phyloP scores from a whole-genome alignment of 129 eudicot species.

The Logfia minima region DNA sequence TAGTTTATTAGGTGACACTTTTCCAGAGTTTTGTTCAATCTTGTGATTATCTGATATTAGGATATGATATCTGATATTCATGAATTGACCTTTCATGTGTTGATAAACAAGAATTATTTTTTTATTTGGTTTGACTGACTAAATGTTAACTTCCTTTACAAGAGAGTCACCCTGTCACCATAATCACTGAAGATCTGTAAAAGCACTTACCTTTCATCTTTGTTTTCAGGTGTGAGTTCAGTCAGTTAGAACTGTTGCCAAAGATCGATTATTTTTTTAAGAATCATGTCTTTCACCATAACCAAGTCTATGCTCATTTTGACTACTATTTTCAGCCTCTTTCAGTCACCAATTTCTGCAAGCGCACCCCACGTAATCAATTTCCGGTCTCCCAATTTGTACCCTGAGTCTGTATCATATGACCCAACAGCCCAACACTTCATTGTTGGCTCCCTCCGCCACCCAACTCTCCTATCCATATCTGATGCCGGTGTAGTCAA shows the following conservation, averaged over 20 bases:
- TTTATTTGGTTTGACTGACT: neutral
- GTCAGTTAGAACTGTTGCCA: neutral
- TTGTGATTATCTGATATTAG: neutral
- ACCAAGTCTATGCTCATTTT: conserved; percentile 29
- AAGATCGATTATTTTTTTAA: neutral
- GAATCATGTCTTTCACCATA: conserved; percentile 33
- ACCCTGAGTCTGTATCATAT: conserved; percentile 70
- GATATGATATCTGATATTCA: neutral
- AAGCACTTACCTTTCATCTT: conserved; percentile 8
- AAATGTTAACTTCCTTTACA: conserved; percentile 25
- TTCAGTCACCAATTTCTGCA: conserved; percentile 24
- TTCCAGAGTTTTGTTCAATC: neutral
- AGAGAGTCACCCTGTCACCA: conserved; percentile 9
- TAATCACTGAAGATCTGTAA: neutral
- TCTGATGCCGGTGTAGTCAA: conserved; percentile 80
- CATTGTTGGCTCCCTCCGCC: conserved; percentile 64
- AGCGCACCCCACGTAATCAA: conserved; percentile 60
- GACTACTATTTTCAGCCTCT: conserved; percentile 21
- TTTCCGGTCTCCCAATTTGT: conserved; percentile 68
- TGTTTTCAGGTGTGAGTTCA: conserved; percentile 23
- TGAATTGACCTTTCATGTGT: neutral
- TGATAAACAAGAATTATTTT: neutral
- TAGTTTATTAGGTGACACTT: neutral
- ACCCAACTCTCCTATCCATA: conserved; percentile 53
- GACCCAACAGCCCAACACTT: conserved; percentile 75